Evolutionary conservation across 805 yeast genomes (phyloP), one percentile per base, ranked within the genome.

Genomic region (Zygosaccharomyces rouxii): DNA sequence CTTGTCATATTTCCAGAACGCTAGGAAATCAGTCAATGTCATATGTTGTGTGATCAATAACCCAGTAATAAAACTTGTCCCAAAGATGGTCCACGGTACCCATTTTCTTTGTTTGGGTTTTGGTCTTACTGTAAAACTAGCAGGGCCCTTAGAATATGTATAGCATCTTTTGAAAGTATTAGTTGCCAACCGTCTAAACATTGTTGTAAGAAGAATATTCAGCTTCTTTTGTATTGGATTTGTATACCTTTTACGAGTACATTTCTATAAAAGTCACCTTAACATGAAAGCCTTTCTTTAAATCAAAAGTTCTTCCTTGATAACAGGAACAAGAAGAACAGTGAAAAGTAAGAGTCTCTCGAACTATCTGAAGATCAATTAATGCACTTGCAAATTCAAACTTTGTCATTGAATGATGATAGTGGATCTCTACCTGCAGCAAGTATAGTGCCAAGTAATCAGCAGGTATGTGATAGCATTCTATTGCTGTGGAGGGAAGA

Each of bases 401-500:
- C 58, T 4, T 46, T 63, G 16, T 42, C 60, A 9, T 52, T 65
- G n/a, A 63, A 64, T 38, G 67, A 64, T 40, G 38, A 39, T 4
- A 43, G 47, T 2, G 38, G 38, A 21, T 29, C 30, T 6, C 31
- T 37, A 3, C 54, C 50, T 14, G 43, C 52, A 30, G 41, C 46
- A 9, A 54, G 52, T 25, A 42, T 69, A 3, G 68, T 69, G n/a
- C 89, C 89, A 3, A 76, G 75, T 46, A 80, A 76, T 43, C 69
- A 84, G 38, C 80, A 81, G 62, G 70, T 83, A 9, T 78, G 82
- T 28, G 80, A 78, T 46, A 77, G 75, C 30, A 80, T 84, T n/a
- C 75, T 83, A 37, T 69, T 72, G 5, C 63, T 84, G 7, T 86
- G 94, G 92, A 80, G 79, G 54, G 73, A 74, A 45, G 88, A 84